Base-by-base conservation (phyloP, 305 asterid species). In the Fraxinus dipetala region DNA sequence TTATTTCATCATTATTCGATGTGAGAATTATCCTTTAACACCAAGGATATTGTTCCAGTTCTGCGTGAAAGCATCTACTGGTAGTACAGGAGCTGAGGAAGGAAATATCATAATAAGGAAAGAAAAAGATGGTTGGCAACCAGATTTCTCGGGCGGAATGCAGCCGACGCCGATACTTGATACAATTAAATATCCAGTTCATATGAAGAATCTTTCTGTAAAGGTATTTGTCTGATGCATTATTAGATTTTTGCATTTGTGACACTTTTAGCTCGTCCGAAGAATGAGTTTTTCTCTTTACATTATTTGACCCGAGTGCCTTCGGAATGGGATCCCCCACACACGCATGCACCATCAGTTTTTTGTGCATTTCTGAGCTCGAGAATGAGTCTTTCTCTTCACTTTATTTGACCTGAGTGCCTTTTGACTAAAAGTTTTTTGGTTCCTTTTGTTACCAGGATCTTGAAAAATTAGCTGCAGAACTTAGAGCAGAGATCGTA, bases 161-260 rank as follows among this genome's bases (percentile, higher is more conserved):
- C 97, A 92, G 2, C 74, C 78, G 0, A 92, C 97, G 38, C 95
- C 95, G 0, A 81, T 92, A 35, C 73, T 92, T 84, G 95, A 91
- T 75, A 89, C 97, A 10, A 90, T 91, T 0, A 91, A 91, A 79
- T 84, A 88, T 80, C 97, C 97, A 2, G 84, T 72, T 83, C 93
- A 92, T 82, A 91, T 90, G 94, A 91, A 92, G 78, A 92, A 92
- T 80, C 97, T 92, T 5, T 87, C 92, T 1, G 0, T 89, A 22
- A 83, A 89, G 88, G 97, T 92, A 0, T 30, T 48, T 73, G 3
- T 11, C 3, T 24, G 59, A 74, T 18, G 6, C 32, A 32, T 1
- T 5, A 26, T 32, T 36, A 11, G 30, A 5, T 4, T 36, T 56
- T 56, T 56, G 7, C 61, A 51, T 51, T 51, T 51, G 65, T 54